Conservation (phyloP, 805 yeast genomes). For the Yarrowia phangngaensis region DNA sequence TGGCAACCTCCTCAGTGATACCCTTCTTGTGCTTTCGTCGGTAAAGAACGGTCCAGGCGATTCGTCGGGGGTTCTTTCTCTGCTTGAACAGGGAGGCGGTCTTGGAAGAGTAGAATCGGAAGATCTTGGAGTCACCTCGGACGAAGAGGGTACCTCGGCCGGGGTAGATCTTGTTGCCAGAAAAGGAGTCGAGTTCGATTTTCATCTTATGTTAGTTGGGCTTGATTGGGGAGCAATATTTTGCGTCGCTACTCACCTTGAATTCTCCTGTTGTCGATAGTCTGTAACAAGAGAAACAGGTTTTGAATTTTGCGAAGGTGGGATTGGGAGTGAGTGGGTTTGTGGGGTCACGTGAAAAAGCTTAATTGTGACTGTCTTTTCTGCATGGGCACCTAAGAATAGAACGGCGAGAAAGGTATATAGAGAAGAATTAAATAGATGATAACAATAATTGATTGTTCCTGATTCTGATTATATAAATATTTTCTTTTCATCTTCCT, state of each 20-base stretch:
- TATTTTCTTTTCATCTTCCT: no score
- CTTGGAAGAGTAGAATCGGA: conserved; percentile 98
- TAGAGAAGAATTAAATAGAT: conserved; percentile 38
- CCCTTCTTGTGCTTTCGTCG: conserved; percentile 99
- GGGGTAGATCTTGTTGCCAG: conserved; percentile 99
- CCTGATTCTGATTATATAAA: no score
- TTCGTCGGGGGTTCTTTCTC: conserved; percentile 99
- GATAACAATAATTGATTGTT: no score
- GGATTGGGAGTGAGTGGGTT: conserved; percentile 26
- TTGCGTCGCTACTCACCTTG: conserved; percentile 16
- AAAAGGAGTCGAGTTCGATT: conserved; percentile 99
- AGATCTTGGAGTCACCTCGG: conserved; percentile 99
- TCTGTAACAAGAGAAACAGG: conserved; percentile 27
- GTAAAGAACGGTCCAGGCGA: conserved; percentile 98
- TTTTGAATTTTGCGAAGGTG: conserved; percentile 25
- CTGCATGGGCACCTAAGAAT: not conserved
- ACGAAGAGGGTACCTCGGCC: conserved; percentile 99
- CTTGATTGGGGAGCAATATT: not conserved
- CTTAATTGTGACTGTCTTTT: conserved; percentile 13
- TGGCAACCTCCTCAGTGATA: conserved; percentile 95
- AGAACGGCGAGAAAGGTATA: not conserved
- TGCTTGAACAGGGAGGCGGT: conserved; percentile 97
- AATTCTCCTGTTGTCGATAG: conserved; percentile 27
- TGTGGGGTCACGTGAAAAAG: conserved; percentile 1
- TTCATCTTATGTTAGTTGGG: conserved; percentile 57